Conservation (phyloP, 31 red algal genomes). For the Asparagopsis taxiformis region DNA sequence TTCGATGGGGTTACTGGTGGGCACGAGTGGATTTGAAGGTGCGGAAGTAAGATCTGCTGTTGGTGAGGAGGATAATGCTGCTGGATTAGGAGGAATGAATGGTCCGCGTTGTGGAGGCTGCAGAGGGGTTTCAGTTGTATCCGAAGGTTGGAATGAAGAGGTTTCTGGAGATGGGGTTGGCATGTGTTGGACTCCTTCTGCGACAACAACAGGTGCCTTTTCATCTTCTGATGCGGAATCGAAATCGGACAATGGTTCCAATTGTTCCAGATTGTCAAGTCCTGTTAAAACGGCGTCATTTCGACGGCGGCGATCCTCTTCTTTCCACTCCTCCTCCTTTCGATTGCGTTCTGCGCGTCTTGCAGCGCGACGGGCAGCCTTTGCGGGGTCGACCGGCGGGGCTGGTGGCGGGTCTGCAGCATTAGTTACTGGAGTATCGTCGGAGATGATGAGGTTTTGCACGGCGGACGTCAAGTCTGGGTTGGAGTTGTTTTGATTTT, state of each 20-base stretch:
- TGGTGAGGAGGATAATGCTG: neutral
- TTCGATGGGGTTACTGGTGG: no score
- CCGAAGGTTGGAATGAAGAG: no score
- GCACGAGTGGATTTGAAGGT: neutral
- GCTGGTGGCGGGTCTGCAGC: no score
- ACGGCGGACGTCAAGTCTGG: no score
- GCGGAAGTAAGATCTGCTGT: neutral
- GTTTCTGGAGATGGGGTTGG: no score
- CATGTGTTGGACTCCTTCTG: no score
- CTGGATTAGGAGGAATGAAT: no score
- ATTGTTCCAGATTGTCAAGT: neutral
- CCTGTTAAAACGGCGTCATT: slow-evolving; percentile 17
- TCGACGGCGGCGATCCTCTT: slow-evolving; percentile 23
- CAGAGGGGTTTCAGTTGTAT: neutral
- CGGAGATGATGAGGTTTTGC: no score
- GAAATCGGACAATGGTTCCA: slow-evolving; percentile 22
- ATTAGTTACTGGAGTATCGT: no score
- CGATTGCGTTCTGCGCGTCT: slow-evolving; percentile 26
- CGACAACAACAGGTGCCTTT: neutral
- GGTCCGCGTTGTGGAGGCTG: no score
- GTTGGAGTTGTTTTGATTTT: no score
- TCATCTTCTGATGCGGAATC: slow-evolving; percentile 39
- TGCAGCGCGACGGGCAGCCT: slow-evolving; percentile 15
- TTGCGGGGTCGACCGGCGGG: no score
- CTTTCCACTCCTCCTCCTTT: slow-evolving; percentile 18